phyloP scores from a whole-genome alignment of 148 eudicot species.

The Cornus controversa region DNA sequence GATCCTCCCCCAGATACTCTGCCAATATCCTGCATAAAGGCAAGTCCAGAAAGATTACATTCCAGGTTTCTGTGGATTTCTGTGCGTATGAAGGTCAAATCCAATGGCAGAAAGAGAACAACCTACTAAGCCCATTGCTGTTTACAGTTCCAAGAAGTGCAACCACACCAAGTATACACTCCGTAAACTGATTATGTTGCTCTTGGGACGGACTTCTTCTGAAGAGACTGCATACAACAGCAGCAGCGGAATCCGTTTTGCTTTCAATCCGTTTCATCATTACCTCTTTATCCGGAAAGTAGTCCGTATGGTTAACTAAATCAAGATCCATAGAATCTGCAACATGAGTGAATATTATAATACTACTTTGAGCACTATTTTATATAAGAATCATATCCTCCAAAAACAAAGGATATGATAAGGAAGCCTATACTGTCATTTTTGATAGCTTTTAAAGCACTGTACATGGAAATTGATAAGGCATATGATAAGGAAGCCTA shows the following conservation, averaged over 20 bases:
- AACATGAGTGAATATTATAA: background rate
- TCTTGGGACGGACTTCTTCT: slow-evolving; percentile 12
- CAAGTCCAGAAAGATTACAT: background rate
- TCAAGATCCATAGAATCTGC: slow-evolving; percentile 27
- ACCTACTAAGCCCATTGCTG: slow-evolving; percentile 53
- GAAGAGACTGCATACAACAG: slow-evolving; percentile 36
- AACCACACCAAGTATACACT: slow-evolving; percentile 52
- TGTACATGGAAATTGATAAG: background rate
- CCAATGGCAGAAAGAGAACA: background rate
- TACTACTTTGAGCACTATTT: background rate
- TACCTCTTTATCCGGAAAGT: slow-evolving; percentile 24
- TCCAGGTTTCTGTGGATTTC: background rate
- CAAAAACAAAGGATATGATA: no score
- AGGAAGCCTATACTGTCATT: no score
- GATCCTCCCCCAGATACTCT: slow-evolving; percentile 63
- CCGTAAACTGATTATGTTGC: slow-evolving; percentile 13
- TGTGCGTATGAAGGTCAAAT: background rate
- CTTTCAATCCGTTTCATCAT: slow-evolving; percentile 29
- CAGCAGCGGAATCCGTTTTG: slow-evolving; percentile 43
- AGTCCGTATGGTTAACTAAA: slow-evolving; percentile 13
- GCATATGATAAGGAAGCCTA: background rate
- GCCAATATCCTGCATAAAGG: slow-evolving; percentile 47
- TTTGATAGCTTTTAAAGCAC: background rate
- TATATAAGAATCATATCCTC: background rate
- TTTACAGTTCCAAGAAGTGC: slow-evolving; percentile 56